Conservation (phyloP, 768 basidiomycete species). For the Paxillus rubicundulus region DNA sequence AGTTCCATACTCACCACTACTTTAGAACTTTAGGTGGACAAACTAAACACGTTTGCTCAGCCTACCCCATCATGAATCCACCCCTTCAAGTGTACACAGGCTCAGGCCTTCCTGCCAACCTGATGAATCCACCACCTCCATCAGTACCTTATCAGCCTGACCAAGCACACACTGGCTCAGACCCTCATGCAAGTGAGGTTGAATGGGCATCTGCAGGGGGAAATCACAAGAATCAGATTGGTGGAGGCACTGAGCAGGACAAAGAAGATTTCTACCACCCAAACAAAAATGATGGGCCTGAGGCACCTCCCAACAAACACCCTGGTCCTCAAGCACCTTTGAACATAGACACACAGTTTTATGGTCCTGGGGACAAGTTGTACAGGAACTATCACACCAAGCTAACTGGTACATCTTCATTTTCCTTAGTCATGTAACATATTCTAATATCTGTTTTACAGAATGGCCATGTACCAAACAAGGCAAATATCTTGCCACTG, state of each 20-base stretch:
- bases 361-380: neutral
- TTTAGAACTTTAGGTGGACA: neutral
- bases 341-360: neutral
- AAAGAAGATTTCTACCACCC: too few relatives aligned
- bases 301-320: too few relatives aligned
- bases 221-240: too few relatives aligned
- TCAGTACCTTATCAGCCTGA: neutral
- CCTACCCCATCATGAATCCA: neutral
- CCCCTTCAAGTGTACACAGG: too few relatives aligned
- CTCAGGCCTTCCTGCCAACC: too few relatives aligned
- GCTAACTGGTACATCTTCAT: neutral
- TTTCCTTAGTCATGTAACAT: too few relatives aligned
- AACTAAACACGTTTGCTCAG: neutral
- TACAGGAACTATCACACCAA: conserved; percentile 1
- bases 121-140: too few relatives aligned
- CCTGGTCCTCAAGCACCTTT: too few relatives aligned
- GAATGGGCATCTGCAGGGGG: neutral
- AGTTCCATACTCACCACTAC: neutral
- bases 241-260: too few relatives aligned
- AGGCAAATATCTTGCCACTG: neutral
- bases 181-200: neutral
- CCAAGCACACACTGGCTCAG: neutral
- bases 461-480: neutral
- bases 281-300: too few relatives aligned
- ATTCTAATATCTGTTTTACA: too few relatives aligned